Evolutionary conservation across 805 yeast species (phyloP).

Genomic region (Alloascoidea africana): DNA sequence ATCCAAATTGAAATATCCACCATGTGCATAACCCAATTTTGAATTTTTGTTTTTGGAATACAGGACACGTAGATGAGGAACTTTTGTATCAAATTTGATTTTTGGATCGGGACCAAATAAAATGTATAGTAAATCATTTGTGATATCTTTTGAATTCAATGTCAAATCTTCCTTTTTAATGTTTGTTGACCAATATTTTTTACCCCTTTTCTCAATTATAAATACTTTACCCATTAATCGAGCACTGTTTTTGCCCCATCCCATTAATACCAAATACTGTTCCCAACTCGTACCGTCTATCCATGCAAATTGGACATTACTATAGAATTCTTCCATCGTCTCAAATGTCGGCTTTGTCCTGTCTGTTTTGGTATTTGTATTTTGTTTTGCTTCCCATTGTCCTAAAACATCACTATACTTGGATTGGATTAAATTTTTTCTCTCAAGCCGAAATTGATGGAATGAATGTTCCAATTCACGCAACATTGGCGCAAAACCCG

Average conservation of each 20-base stretch:
- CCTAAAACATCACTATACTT: neutral
- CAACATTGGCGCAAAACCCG: neutral
- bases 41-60: neutral
- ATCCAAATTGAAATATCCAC: too few species aligned
- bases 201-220: neutral
- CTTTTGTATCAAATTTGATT: too few species aligned
- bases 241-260: neutral
- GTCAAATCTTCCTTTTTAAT: neutral
- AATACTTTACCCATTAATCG: neutral
- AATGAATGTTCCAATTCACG: neutral
- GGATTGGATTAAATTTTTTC: neutral
- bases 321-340: neutral
- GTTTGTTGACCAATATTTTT: neutral
- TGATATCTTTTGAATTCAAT: neutral
- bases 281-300: neutral
- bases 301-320: neutral
- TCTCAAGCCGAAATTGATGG: neutral
- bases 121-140: neutral
- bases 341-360: neutral
- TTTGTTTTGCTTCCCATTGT: neutral
- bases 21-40: constrained; percentile 1
- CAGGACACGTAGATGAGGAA: neutral
- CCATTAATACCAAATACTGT: neutral
- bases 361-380: neutral
- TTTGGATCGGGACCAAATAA: neutral